Conservation (phyloP, 164 flowering plant genomes). For the Stephania cephalantha region DNA sequence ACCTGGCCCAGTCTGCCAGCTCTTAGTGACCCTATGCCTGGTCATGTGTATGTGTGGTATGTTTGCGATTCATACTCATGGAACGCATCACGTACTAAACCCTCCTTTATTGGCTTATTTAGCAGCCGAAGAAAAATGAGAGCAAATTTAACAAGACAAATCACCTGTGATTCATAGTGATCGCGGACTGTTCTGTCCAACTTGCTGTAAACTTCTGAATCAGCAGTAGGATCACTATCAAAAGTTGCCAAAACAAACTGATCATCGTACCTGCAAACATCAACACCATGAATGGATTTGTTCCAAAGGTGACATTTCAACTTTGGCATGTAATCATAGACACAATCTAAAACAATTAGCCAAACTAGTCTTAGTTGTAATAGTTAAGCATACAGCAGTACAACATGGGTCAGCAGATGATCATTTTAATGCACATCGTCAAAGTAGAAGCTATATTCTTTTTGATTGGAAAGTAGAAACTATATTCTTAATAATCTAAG, state of each 20-base stretch:
- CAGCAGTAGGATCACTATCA: conserved; percentile 92
- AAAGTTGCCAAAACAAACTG: conserved; percentile 65
- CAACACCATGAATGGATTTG: conserved; percentile 10
- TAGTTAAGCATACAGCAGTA: not conserved
- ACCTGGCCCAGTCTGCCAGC: too few species aligned
- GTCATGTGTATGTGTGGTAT: too few species aligned
- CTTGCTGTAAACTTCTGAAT: conserved; percentile 66
- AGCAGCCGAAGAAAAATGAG: not conserved
- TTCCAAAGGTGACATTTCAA: not conserved
- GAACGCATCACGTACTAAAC: too few species aligned
- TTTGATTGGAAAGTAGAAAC: too few species aligned
- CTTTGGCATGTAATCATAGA: not conserved
- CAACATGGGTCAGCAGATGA: not conserved
- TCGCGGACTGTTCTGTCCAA: conserved; percentile 57
- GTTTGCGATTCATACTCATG: too few species aligned
- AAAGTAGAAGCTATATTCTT: too few species aligned
- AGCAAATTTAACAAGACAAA: conserved; percentile 11
- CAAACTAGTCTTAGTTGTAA: not conserved
- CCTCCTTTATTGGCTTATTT: too few species aligned
- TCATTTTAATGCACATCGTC: not conserved
- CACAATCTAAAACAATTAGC: not conserved
- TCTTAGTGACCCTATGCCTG: too few species aligned
- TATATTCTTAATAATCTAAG: too few species aligned
- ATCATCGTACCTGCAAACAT: conserved; percentile 55
- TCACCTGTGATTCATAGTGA: conserved; percentile 66